Base-by-base conservation (phyloP, 2,329 filamentous ascomycete species). In the Pseudonectria buxi region DNA sequence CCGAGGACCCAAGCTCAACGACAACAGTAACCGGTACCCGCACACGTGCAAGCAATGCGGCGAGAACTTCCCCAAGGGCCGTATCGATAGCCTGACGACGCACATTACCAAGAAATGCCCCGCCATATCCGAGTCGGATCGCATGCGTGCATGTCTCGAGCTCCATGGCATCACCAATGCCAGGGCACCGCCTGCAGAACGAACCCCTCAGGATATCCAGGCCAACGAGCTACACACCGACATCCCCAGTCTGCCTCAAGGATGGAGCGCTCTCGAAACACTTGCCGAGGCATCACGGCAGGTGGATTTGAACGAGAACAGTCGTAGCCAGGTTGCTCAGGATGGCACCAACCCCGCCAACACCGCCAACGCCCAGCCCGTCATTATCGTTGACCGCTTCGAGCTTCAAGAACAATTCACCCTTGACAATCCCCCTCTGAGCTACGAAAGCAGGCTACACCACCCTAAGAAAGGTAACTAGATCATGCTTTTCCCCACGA, bases 21-120 rank as follows among this genome's bases (percentile, higher is more conserved):
- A 95, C 64, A 83, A 85, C 46, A 92, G 86, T 67, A 95, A 94
- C 61, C 79, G 89, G 39, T 95, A 95, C 57, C 81, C 86, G 51
- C 86, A 95, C 57, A 92, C 85, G 10, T 95, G 88, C 75, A 90
- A 85, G 61, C 74, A 80, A 47, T 94, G 87, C 59, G 86, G 86
- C 47, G 84, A 92, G 62, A 83, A 84, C 60, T 95, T 95, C 45
- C 84, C 86, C 44, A 94, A 94, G 58, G 89, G 89, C 42, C 79
- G 89, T 43, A 83, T 86, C 53, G 89, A 95, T 55, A 86, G 78
- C 51, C 65, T 95, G 41, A 83, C 79, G 28, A 81, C 74, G 43
- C 89, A 95, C 56, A 72, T 95, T 37, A 81, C 86, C 35, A 92
- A 89, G 59, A 87, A 84, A 68, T 95, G 89, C 57, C 84, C 85